Conservation (phyloP, 345 rosid genomes). For the Angophora floribunda region DNA sequence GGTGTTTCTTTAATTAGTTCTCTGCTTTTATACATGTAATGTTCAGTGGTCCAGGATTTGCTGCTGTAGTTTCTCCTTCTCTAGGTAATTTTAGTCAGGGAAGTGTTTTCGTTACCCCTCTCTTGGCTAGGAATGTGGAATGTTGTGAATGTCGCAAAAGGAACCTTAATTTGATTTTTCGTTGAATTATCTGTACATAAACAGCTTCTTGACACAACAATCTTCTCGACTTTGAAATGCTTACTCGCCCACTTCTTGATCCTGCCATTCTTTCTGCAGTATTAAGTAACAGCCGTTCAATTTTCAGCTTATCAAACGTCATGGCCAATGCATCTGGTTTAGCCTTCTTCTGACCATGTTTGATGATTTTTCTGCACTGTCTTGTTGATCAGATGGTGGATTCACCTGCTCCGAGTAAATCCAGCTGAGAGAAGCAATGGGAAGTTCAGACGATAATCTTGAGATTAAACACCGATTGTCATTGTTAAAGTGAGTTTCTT, state of each 20-base stretch:
- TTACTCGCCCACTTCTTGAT: not conserved
- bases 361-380: not conserved
- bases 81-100: not conserved
- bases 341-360: not conserved
- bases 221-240: not conserved
- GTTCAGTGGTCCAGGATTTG: not conserved
- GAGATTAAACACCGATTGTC: slow-evolving; percentile 35
- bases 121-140: not conserved
- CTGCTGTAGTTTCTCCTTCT: not conserved
- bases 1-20: not conserved
- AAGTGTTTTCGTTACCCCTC: not conserved
- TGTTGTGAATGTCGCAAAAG: not conserved
- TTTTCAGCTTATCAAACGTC: not conserved
- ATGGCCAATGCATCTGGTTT: not conserved
- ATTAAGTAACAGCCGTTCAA: not conserved
- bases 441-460: slow-evolving; percentile 6
- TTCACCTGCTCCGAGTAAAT: not conserved
- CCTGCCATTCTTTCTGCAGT: not conserved
- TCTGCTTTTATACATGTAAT: not conserved
- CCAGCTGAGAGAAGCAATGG: slow-evolving; percentile 25
- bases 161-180: not conserved
- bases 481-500: slow-evolving; percentile 27
- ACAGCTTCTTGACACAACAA: not conserved
- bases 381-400: not conserved
- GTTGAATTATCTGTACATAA: not conserved